These are phyloP conservation scores for Canariomyces notabilis DNA, from an alignment of 2,329 filamentous ascomycete genomes.

Conservation along the genomic window DNA sequence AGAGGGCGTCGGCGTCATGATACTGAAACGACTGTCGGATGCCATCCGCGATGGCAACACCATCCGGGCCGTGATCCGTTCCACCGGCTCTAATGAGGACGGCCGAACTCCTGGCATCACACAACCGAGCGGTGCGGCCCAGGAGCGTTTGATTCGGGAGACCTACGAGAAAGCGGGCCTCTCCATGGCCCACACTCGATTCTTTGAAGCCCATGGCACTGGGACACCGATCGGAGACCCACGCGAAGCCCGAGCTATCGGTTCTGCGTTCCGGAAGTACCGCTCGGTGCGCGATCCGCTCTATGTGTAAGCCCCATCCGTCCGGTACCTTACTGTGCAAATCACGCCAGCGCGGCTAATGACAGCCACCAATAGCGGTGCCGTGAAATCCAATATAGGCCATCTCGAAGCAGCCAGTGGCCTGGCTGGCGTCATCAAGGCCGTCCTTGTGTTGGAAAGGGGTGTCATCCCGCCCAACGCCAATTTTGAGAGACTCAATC, in stretches of 20 bases:
- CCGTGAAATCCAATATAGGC: constrained; percentile 23
- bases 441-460: constrained; percentile 17
- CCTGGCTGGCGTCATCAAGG: constrained; percentile 22
- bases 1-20: constrained; percentile 42
- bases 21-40: constrained; percentile 14
- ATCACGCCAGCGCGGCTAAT: background rate
- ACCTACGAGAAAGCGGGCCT: constrained; percentile 6
- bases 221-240: constrained; percentile 14
- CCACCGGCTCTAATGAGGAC: constrained; percentile 22
- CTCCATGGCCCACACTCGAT: constrained; percentile 3
- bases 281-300: background rate
- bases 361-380: background rate
- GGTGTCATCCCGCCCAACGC: constrained; percentile 19
- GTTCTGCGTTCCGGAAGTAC: background rate
- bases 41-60: constrained; percentile 25
- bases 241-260: constrained; percentile 4
- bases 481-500: constrained; percentile 17
- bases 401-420: constrained; percentile 21
- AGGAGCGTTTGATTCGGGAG: constrained; percentile 6
- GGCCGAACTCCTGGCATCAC: constrained; percentile 11
- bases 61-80: constrained; percentile 30
- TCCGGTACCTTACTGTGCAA: background rate
- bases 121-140: constrained; percentile 1
- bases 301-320: background rate
- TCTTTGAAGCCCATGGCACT: constrained; percentile 33